Percentiles rank a stretch among this genome's conserved stretches.
These are phyloP conservation scores for Trichomonascaceae sp. DNA, from an alignment of 1,139 yeast genomes.

Conservation along the genomic window DNA sequence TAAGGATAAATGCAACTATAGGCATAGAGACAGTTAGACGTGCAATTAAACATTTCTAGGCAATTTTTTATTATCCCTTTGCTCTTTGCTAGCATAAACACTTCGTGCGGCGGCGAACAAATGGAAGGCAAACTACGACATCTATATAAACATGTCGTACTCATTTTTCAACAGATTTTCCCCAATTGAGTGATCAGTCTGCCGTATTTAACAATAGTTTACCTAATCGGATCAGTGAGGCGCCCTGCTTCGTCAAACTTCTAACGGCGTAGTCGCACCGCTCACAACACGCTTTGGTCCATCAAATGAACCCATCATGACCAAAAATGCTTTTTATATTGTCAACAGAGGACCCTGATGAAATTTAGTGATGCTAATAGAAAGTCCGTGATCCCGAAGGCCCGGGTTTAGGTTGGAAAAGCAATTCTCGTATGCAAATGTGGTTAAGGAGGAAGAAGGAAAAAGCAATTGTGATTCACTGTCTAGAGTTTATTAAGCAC, in stretches of 20 bases:
- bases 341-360: too few relatives aligned
- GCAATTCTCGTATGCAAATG: neutral
- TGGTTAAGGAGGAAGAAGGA: neutral
- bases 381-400: neutral
- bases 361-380: neutral
- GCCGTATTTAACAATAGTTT: neutral
- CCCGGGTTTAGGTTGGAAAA: neutral
- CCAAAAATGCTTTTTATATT: too few relatives aligned
- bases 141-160: neutral
- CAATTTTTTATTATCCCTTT: neutral
- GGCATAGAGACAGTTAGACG: too few relatives aligned
- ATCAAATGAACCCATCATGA: neutral
- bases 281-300: too few relatives aligned
- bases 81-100: neutral
- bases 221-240: too few relatives aligned
- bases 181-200: neutral
- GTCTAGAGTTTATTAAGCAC: neutral
- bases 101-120: neutral
- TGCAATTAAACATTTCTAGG: too few relatives aligned
- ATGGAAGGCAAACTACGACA: neutral
- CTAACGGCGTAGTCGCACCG: neutral
- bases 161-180: neutral
- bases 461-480: neutral
- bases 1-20: neutral
- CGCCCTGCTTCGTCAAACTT: neutral